A percentile compares a stretch with the other conserved stretches of the same genome.
Conservation (phyloP, 2,329 filamentous ascomycete genomes). For the Ascomycota sp. region DNA sequence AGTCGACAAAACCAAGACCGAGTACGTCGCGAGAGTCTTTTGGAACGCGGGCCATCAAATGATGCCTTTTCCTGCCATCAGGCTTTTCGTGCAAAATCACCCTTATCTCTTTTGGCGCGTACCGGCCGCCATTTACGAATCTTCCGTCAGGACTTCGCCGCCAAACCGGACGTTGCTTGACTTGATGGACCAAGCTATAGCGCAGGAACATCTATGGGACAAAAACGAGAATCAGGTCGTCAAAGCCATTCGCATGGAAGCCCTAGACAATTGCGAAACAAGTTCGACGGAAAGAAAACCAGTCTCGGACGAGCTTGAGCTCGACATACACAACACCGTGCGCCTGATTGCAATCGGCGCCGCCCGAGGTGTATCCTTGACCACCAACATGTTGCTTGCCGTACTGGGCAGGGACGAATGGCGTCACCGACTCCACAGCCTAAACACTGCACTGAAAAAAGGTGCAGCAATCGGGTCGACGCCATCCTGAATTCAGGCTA, state of each 20-base stretch:
- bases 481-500: no score
- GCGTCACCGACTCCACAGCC: conserved; percentile 6
- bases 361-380: conserved; percentile 9
- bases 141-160: conserved; percentile 6
- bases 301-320: conserved; percentile 3
- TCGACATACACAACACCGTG: conserved; percentile 9
- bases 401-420: conserved; percentile 17
- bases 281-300: neutral
- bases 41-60: no score
- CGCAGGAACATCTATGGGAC: conserved; percentile 3
- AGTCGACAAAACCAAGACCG: conserved; percentile 2
- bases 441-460: no score
- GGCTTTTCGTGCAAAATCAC: conserved; percentile 8
- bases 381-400: conserved; percentile 10
- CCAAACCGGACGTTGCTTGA: conserved; percentile 6
- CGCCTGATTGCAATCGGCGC: conserved; percentile 13
- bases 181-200: conserved; percentile 8
- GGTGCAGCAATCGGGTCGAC: no score
- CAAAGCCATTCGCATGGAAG: neutral
- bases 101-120: conserved; percentile 19
- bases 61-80: no score
- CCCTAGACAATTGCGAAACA: no score
- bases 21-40: conserved; percentile 4
- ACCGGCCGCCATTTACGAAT: conserved; percentile 9
- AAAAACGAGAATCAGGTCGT: conserved; percentile 4